A percentile compares a stretch with the other conserved stretches of the same genome.
Evolutionary conservation across 139 green algal genomes (phyloP).

Genomic region (Gonium pectorale): DNA sequence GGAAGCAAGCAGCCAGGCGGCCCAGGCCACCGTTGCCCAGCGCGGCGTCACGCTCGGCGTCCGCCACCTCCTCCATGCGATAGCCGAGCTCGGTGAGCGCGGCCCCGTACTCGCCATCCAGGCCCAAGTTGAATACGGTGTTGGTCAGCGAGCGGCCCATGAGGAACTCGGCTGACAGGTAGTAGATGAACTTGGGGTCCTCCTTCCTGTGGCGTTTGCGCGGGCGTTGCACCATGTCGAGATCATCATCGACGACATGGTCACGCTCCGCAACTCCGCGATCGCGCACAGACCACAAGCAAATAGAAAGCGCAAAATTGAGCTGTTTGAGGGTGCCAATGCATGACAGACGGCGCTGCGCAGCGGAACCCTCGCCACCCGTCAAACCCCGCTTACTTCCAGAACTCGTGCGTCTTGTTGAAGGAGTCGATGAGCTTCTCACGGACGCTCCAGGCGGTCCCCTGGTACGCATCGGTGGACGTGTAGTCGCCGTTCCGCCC

Average conservation of each 20-base stretch:
- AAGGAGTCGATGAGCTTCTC: conserved; percentile 89
- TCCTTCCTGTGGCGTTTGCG: conserved; percentile 62
- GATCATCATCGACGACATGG: not conserved
- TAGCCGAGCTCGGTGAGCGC: conserved; percentile 90
- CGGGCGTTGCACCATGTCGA: not conserved
- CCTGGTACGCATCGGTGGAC: conserved; percentile 65
- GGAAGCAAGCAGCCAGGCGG: conserved; percentile 97
- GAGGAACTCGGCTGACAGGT: conserved; percentile 96
- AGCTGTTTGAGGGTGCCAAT: too few species aligned
- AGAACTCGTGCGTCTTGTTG: conserved; percentile 86
- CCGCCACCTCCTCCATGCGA: conserved; percentile 81
- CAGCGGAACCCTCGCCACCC: not conserved
- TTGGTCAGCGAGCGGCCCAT: conserved; percentile 97
- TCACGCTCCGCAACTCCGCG: too few species aligned
- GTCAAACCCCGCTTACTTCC: conserved; percentile 67
- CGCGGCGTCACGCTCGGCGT: conserved; percentile 78
- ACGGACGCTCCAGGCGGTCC: conserved; percentile 80
- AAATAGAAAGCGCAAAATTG: too few species aligned
- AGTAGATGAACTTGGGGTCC: conserved; percentile 97
- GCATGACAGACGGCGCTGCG: not conserved
- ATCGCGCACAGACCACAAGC: too few species aligned
- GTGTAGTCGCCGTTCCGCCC: conserved; percentile 48
- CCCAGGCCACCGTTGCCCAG: conserved; percentile 98
- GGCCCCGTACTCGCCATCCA: conserved; percentile 86
- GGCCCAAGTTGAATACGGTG: conserved; percentile 92